Conservation (phyloP, 176 grass and related monocot species). For the Zea luxurians region DNA sequence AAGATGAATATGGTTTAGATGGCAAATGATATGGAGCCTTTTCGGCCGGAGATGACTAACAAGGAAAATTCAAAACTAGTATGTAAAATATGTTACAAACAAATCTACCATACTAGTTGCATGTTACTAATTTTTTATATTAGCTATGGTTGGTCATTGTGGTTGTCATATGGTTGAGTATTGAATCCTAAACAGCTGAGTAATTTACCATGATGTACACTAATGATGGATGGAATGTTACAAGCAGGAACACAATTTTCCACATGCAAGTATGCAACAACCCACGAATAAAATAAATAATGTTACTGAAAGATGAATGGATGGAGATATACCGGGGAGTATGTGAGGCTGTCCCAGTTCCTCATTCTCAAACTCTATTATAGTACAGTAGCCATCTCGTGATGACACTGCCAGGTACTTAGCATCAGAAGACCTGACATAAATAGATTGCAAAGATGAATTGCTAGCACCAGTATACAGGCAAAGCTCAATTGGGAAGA, state of each 20-base stretch:
- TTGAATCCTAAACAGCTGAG: slow-evolving; percentile 3
- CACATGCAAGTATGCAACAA: neutral
- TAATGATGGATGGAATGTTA: neutral
- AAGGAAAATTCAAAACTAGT: neutral
- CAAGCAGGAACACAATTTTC: neutral
- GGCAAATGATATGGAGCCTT: neutral
- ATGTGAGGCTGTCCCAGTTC: slow-evolving; percentile 66
- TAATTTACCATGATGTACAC: neutral
- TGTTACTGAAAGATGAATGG: neutral
- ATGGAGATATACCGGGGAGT: slow-evolving; percentile 50
- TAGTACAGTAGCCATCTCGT: slow-evolving; percentile 86
- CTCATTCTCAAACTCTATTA: slow-evolving; percentile 88
- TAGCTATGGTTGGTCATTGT: neutral
- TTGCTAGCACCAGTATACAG: slow-evolving; percentile 11
- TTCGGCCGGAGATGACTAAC: neutral
- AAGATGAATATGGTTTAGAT: slow-evolving; percentile 3
- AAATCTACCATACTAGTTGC: neutral
- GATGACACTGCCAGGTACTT: slow-evolving; percentile 81
- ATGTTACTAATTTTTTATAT: neutral
- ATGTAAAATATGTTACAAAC: neutral
- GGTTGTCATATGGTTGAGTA: neutral
- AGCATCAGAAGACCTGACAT: slow-evolving; percentile 78
- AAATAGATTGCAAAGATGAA: slow-evolving; percentile 11
- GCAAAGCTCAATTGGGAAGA: neutral
- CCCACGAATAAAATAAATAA: neutral